Percentiles rank a stretch among this genome's conserved stretches.
Evolutionary conservation across 2,329 filamentous ascomycete species (phyloP).

Genomic region (Phialemoniopsis sp.): DNA sequence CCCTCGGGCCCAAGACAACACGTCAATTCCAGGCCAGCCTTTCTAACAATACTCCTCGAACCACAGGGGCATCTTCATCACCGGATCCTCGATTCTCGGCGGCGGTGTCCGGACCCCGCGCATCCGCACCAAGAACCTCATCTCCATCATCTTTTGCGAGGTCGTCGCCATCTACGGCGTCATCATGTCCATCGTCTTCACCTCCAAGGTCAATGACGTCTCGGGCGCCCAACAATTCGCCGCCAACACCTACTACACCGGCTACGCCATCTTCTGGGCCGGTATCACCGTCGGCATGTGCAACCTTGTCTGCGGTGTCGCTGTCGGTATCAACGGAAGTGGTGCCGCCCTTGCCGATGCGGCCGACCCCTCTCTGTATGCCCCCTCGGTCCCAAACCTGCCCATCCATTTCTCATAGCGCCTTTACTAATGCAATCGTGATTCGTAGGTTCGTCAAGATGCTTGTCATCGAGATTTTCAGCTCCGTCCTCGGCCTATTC

Average conservation of each 20-base stretch:
- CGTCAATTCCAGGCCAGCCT: not conserved
- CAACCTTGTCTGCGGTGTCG: conserved; percentile 93
- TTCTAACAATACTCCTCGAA: not conserved
- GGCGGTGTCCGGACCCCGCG: conserved; percentile 94
- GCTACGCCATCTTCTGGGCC: conserved; percentile 93
- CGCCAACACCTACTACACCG: conserved; percentile 83
- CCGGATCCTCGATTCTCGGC: conserved; percentile 93
- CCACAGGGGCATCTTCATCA: conserved; percentile 95
- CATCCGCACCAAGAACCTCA: conserved; percentile 98
- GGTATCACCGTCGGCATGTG: conserved; percentile 92
- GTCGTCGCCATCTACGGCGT: conserved; percentile 99
- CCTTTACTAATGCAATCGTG: conserved; percentile 8
- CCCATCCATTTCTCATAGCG: not conserved
- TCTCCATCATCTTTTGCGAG: conserved; percentile 99
- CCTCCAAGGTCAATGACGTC: conserved; percentile 73
- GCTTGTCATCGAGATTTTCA: conserved; percentile 98
- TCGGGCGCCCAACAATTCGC: conserved; percentile 63
- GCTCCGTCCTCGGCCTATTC: conserved; percentile 92
- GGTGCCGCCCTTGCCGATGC: conserved; percentile 95
- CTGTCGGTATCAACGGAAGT: conserved; percentile 96
- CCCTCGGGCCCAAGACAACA: not conserved
- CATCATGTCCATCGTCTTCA: conserved; percentile 99
- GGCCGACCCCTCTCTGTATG: conserved; percentile 83
- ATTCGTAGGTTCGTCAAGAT: conserved; percentile 88
- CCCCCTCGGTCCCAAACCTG: conserved; percentile 11